A percentile compares a stretch with the other conserved stretches of the same genome.
Evolutionary conservation across 768 basidiomycete species (phyloP).

Genomic region (Calocera cornea): DNA sequence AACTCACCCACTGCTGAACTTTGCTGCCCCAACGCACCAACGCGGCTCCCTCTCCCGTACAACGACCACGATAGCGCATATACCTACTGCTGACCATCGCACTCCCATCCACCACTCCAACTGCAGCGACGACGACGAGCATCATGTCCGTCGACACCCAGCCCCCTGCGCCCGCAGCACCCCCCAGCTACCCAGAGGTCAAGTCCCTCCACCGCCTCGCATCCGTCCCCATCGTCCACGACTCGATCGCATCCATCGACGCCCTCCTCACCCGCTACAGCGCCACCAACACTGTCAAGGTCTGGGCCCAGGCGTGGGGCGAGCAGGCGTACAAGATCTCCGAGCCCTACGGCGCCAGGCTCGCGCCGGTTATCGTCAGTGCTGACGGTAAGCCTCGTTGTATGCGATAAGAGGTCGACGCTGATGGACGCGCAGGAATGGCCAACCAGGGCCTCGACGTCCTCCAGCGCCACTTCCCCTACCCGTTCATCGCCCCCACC

Average conservation of each 20-base stretch:
- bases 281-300: conserved; percentile 52
- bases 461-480: conserved; percentile 60
- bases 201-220: conserved; percentile 49
- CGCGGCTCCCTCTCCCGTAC: background rate
- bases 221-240: conserved; percentile 61
- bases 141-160: conserved; percentile 10
- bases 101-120: background rate
- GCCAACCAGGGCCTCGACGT: conserved; percentile 66
- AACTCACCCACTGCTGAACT: no score
- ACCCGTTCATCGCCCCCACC: conserved; percentile 59
- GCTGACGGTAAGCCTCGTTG: conserved; percentile 32
- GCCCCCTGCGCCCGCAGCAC: background rate
- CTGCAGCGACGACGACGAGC: background rate
- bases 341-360: conserved; percentile 48
- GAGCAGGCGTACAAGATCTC: conserved; percentile 45
- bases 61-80: no score
- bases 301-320: conserved; percentile 48
- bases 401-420: background rate
- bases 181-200: conserved; percentile 34
- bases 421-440: conserved; percentile 15
- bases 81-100: no score
- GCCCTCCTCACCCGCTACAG: conserved; percentile 43
- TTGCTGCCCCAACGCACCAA: background rate
- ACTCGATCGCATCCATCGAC: conserved; percentile 47
- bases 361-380: conserved; percentile 48